Percentiles rank a stretch among this genome's conserved stretches.
phyloP scores from a whole-genome alignment of 352 stramenopile species.

The Hyaloperonospora arabidopsidis region DNA sequence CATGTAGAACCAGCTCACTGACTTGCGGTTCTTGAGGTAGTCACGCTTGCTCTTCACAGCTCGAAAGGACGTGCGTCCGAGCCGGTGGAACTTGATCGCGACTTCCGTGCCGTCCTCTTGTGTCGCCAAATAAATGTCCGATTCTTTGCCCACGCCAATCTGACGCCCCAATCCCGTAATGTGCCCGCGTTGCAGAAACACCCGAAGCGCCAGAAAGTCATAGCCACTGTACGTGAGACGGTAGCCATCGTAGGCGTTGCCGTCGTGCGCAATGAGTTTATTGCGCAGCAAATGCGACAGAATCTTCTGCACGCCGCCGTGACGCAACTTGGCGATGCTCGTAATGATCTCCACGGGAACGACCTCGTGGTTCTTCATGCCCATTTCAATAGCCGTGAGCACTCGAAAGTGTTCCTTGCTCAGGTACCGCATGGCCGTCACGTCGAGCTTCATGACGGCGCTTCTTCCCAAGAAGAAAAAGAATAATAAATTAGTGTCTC shows the following conservation, averaged over 20 bases:
- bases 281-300: constrained; percentile 94
- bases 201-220: constrained; percentile 96
- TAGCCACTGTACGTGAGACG: constrained; percentile 99
- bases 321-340: constrained; percentile 94
- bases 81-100: constrained; percentile 99
- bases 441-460: constrained; percentile 88
- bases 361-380: constrained; percentile 98
- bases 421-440: constrained; percentile 90
- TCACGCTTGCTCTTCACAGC: constrained; percentile 97
- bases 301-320: constrained; percentile 97
- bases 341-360: constrained; percentile 95
- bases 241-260: constrained; percentile 95
- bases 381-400: constrained; percentile 97
- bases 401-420: constrained; percentile 96
- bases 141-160: constrained; percentile 99
- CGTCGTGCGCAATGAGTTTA: constrained; percentile 97
- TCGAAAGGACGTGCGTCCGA: constrained; percentile 97
- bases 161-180: constrained; percentile 87
- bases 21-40: constrained; percentile 95
- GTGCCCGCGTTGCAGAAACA: constrained; percentile 91
- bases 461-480: too few relatives aligned
- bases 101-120: constrained; percentile 93
- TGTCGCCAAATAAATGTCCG: constrained; percentile 96
- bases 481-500: too few relatives aligned
- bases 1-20: constrained; percentile 98